Base-by-base conservation (phyloP, 495 filamentous ascomycete species). In the Aspergillus taichungensis region DNA sequence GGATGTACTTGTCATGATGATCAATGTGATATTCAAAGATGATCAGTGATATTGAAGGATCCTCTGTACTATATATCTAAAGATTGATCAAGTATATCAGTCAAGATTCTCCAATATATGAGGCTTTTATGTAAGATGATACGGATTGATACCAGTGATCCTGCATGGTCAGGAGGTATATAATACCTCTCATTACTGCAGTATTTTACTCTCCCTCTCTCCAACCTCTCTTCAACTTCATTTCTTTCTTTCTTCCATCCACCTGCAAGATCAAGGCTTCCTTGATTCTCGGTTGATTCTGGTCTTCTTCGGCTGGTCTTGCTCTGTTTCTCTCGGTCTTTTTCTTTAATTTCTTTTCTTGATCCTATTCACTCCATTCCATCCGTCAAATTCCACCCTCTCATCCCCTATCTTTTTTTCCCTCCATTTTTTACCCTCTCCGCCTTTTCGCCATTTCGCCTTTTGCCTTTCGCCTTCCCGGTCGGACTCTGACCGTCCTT, bases 221-320 rank as follows among this genome's bases (percentile, higher is more conserved):
- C 37, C 59, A 62, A 51, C 55, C 58, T 52, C 51, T 38, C 47
- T 43, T 48, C 47, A 41, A 41, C 46, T 54, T 45, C 47, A 45
- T 42, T 40, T 48, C 55, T 55, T 47, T 46, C 43, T 47, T 36
- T 41, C 42, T 30, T 38, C 30, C 35, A 39, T 32, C 37, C 50
- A 55, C 50, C 49, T 39, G 43, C 49, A 53, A 50, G 50, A 54
- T 66, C 65, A 66, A 68, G 65, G 60, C 65, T 46, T 56, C 65
- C 65, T 67, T 69, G 61, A 48, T 42, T 53, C 46, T 24, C 18
- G 18, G 2, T 24, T 24, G 18, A 24, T 24, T 24, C 4, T 1
- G 18, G 18, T 24, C 18, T 48, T 47, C 59, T 42, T 49, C 43
- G 37, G 40, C 34, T 41, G 13, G 39, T 40, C 32, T 46, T 18